Conservation (phyloP, 2,329 filamentous ascomycete species). For the Passalora sequoiae region DNA sequence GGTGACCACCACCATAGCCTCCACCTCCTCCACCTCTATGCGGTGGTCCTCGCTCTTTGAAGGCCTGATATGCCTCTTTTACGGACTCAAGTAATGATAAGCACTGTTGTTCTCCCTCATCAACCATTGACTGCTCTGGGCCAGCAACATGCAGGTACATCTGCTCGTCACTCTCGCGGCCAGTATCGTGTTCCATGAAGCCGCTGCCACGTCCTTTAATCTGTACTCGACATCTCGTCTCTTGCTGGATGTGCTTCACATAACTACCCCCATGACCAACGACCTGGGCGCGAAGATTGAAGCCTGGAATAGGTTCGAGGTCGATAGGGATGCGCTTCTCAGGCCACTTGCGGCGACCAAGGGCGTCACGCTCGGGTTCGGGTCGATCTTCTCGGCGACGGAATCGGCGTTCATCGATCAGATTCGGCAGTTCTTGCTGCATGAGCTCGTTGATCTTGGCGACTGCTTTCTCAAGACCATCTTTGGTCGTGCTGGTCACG, state of each 20-base stretch:
- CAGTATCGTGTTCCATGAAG: conserved; percentile 85
- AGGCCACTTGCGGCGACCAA: conserved; percentile 95
- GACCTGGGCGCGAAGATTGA: conserved; percentile 93
- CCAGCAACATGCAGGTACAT: conserved; percentile 97
- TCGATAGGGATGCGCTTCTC: conserved; percentile 90
- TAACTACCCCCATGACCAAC: conserved; percentile 92
- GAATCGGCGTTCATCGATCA: conserved; percentile 92
- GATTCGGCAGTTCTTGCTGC: conserved; percentile 88
- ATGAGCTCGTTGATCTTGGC: conserved; percentile 89
- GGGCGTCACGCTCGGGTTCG: conserved; percentile 71
- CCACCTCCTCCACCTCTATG: conserved; percentile 39
- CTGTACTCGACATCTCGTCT: conserved; percentile 91
- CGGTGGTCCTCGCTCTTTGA: conserved; percentile 64
- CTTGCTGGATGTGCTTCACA: conserved; percentile 96
- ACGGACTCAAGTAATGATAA: conserved; percentile 83
- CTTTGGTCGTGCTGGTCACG: conserved; percentile 85
- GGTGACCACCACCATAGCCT: conserved; percentile 35
- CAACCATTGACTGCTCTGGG: conserved; percentile 79
- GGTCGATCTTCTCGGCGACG: conserved; percentile 63
- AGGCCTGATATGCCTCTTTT: conserved; percentile 78
- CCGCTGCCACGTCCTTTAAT: conserved; percentile 96
- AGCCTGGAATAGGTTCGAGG: conserved; percentile 85
- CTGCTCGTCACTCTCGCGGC: conserved; percentile 83
- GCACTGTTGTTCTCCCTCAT: conserved; percentile 81
- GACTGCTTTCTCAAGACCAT: conserved; percentile 84